Conservation (phyloP, 495 filamentous ascomycete species). For the Penicillium alfredii region DNA sequence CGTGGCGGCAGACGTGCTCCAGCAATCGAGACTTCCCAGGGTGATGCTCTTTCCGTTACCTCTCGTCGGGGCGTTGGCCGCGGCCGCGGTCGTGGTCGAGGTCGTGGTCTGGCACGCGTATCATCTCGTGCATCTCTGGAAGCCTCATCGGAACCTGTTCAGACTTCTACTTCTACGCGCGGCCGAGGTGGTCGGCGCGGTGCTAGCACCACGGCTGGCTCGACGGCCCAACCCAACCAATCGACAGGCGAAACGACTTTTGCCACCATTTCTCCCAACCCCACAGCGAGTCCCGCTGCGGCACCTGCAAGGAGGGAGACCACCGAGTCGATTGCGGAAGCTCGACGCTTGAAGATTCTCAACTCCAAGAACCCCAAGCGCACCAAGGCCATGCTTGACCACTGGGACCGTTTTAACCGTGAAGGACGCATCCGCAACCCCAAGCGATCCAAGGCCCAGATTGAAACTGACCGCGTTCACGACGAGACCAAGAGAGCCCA, state of each 20-base stretch:
- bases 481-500: conserved; percentile 21
- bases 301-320: conserved; percentile 10
- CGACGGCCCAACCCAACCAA: conserved; percentile 2
- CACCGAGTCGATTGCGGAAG: conserved; percentile 29
- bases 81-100: conserved; percentile 51
- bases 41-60: conserved; percentile 10
- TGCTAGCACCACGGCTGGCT: conserved; percentile 14
- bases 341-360: conserved; percentile 33
- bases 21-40: conserved; percentile 22
- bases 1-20: conserved; percentile 23
- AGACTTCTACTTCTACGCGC: conserved; percentile 14
- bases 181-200: conserved; percentile 23
- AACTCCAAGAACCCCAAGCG: conserved; percentile 47
- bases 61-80: conserved; percentile 29
- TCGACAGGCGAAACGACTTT: conserved; percentile 3
- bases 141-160: conserved; percentile 11
- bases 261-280: conserved; percentile 9
- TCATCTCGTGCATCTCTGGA: conserved; percentile 23
- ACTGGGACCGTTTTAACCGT: conserved; percentile 42
- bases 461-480: conserved; percentile 34
- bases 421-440: conserved; percentile 42
- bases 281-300: not conserved
- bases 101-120: conserved; percentile 41
- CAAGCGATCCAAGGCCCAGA: conserved; percentile 44
- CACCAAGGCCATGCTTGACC: conserved; percentile 45